Evolutionary conservation across 805 yeast genomes (phyloP).

Genomic region (Ogataea paradorogensis): DNA sequence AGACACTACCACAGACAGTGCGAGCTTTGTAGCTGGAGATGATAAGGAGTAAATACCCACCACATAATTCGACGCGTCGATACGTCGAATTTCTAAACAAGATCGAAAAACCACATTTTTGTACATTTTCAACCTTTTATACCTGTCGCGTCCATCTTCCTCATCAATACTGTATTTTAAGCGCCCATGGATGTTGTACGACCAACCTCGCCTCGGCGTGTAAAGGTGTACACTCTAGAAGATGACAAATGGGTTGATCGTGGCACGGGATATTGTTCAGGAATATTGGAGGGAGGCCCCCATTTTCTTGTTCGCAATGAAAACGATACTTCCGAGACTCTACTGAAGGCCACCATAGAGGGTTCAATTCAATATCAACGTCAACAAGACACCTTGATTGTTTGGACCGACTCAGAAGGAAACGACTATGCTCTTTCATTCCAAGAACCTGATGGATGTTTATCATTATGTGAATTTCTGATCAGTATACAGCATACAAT

Average conservation of each 20-base stretch:
- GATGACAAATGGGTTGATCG: constrained; percentile 87
- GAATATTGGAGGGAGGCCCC: constrained; percentile 56
- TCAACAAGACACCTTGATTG: constrained; percentile 91
- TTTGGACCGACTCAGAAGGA: constrained; percentile 79
- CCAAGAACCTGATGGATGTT: constrained; percentile 89
- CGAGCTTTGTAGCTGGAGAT: constrained; percentile 22
- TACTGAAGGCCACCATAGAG: constrained; percentile 64
- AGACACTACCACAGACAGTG: constrained; percentile 12
- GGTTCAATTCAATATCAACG: constrained; percentile 83
- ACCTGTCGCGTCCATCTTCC: constrained; percentile 2
- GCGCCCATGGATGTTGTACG: constrained; percentile 19
- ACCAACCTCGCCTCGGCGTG: constrained; percentile 60
- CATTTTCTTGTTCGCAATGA: constrained; percentile 74
- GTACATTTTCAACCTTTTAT: constrained; percentile 2
- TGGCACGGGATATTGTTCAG: constrained; percentile 89
- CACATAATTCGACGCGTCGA: constrained; percentile 5
- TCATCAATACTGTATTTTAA: neutral
- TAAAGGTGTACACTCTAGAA: constrained; percentile 81
- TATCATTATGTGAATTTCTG: constrained; percentile 76
- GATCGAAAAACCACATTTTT: constrained; percentile 5
- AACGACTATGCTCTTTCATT: constrained; percentile 85
- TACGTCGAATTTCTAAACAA: constrained; percentile 2
- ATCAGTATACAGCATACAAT: constrained; percentile 59
- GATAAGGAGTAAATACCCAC: constrained; percentile 10
- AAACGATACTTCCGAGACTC: constrained; percentile 50